These are phyloP conservation scores for Hypomontagnella monticulosa DNA, from an alignment of 495 filamentous ascomycete genomes.

Conservation along the genomic window DNA sequence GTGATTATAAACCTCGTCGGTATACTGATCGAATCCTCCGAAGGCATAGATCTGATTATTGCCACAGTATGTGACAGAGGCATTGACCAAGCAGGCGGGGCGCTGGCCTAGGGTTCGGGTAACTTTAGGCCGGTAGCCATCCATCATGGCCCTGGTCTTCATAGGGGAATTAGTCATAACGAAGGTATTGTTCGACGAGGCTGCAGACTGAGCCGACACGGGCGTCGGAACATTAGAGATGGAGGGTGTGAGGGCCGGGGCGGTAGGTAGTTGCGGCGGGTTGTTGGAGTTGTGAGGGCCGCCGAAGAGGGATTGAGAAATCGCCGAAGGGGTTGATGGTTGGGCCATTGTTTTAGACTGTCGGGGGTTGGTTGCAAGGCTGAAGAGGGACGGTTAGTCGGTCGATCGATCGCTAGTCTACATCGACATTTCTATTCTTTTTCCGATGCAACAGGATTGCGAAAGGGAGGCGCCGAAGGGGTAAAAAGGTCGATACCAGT, in stretches of 20 bases:
- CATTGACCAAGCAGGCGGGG: slow-evolving; percentile 95
- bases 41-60: slow-evolving; percentile 98
- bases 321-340: slow-evolving; percentile 35
- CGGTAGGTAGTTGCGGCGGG: slow-evolving; percentile 35
- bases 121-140: slow-evolving; percentile 82
- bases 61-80: slow-evolving; percentile 95
- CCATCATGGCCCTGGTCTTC: slow-evolving; percentile 67
- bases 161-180: slow-evolving; percentile 84
- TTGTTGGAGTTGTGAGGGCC: slow-evolving; percentile 31
- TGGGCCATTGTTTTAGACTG: slow-evolving; percentile 37
- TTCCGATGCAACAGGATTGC: slow-evolving; percentile 12
- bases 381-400: neutral
- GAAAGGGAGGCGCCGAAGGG: neutral
- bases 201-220: slow-evolving; percentile 59
- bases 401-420: slow-evolving; percentile 23
- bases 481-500: neutral
- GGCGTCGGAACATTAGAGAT: slow-evolving; percentile 51
- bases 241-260: slow-evolving; percentile 38
- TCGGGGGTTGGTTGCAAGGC: neutral
- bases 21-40: slow-evolving; percentile 98
- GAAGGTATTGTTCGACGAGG: slow-evolving; percentile 78
- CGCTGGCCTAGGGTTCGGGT: slow-evolving; percentile 84
- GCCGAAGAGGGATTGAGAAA: slow-evolving; percentile 44
- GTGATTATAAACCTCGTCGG: slow-evolving; percentile 99
- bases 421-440: slow-evolving; percentile 34